phyloP scores from a whole-genome alignment of 78 protist species.

The Dictyostelium firmibasis region DNA sequence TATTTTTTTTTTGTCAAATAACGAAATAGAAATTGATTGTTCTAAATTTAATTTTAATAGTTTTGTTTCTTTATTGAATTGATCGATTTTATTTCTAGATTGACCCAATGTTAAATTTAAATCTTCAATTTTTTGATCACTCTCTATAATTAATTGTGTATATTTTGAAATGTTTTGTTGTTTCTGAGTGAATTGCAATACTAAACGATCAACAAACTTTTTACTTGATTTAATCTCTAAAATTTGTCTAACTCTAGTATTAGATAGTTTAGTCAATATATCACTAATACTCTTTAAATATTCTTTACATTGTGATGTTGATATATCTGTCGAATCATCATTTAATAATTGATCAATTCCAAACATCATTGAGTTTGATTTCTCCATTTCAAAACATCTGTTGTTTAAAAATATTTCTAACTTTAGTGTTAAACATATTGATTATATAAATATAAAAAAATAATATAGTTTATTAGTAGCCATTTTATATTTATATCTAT shows the following conservation, averaged over 20 bases:
- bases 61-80: slow-evolving; percentile 25
- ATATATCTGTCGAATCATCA: neutral
- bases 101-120: slow-evolving; percentile 11
- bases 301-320: slow-evolving; percentile 30
- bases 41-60: slow-evolving; percentile 10
- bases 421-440: no score
- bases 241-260: slow-evolving; percentile 26
- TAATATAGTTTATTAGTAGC: neutral
- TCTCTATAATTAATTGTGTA: neutral
- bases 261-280: neutral
- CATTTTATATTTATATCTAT: neutral
- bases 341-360: slow-evolving; percentile 6
- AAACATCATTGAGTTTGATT: slow-evolving; percentile 11
- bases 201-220: slow-evolving; percentile 49
- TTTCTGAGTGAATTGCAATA: slow-evolving; percentile 64
- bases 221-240: slow-evolving; percentile 55
- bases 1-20: slow-evolving; percentile 23
- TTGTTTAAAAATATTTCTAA: slow-evolving; percentile 39
- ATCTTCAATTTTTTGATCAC: slow-evolving; percentile 12
- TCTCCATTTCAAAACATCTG: slow-evolving; percentile 23
- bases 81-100: slow-evolving; percentile 19
- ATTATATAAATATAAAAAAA: no score
- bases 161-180: slow-evolving; percentile 7
- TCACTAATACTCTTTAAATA: neutral
- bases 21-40: neutral